Percentiles rank a stretch among this genome's conserved stretches.
Evolutionary conservation across 345 rosid genomes (phyloP).

Genomic region (Citrus inodora): DNA sequence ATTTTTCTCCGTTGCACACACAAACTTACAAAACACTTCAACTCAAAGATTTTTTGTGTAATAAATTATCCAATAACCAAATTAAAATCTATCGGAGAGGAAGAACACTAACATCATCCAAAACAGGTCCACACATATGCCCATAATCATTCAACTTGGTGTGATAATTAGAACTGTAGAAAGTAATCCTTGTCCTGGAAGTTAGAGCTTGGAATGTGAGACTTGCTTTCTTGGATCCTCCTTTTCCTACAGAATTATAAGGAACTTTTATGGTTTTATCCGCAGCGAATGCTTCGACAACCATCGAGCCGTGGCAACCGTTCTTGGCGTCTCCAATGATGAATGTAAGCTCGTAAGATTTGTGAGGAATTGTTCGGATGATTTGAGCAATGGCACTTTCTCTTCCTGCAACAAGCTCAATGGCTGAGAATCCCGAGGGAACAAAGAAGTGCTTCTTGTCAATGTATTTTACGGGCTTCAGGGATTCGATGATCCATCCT

Average conservation of each 20-base stretch:
- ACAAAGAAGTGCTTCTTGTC: slow-evolving; percentile 67
- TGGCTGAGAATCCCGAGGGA: slow-evolving; percentile 53
- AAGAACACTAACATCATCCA: slow-evolving; percentile 60
- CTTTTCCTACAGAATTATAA: slow-evolving; percentile 46
- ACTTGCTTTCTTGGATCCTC: slow-evolving; percentile 44
- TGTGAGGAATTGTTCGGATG: slow-evolving; percentile 49
- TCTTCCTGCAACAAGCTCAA: slow-evolving; percentile 74
- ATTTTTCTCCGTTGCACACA: background rate
- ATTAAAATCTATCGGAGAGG: background rate
- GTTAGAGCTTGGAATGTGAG: slow-evolving; percentile 46
- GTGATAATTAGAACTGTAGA: slow-evolving; percentile 71
- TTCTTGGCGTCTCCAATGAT: slow-evolving; percentile 71
- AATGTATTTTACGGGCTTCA: slow-evolving; percentile 73
- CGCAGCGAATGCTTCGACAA: slow-evolving; percentile 74
- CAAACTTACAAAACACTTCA: background rate
- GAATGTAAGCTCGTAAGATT: slow-evolving; percentile 51
- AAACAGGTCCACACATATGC: slow-evolving; percentile 82
- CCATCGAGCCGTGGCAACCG: slow-evolving; percentile 77
- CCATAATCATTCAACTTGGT: slow-evolving; percentile 68
- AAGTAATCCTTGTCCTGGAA: slow-evolving; percentile 60
- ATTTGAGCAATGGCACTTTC: slow-evolving; percentile 84
- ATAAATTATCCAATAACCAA: too few relatives aligned
- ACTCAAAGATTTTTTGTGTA: too few relatives aligned
- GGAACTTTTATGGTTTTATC: slow-evolving; percentile 36
- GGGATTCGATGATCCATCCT: slow-evolving; percentile 85